Base-by-base conservation (phyloP, 2,329 filamentous ascomycete genomes). In the Fusarium dlaminii region DNA sequence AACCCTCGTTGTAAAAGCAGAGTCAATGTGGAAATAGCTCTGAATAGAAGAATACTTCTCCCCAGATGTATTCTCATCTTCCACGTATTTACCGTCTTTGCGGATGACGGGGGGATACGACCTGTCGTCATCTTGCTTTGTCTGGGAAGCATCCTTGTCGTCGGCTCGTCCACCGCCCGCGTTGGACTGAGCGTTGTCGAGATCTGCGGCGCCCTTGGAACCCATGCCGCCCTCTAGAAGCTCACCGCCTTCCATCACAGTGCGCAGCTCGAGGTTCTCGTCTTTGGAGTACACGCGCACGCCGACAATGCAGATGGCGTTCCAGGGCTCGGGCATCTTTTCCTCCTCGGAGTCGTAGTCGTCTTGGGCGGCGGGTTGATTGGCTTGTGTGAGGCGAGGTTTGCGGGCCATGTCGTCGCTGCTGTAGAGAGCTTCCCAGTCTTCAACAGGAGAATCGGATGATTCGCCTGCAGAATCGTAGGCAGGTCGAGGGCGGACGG, bases 271-370 rank as follows among this genome's bases (percentile, higher is more conserved):
- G 6, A 90, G 81, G 37, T 83, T 80, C 49, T 86, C 84, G 77
- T 91, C 88, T 79, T 88, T 89, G 76, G 87, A 88, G 79, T 91
- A 92, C 11, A 92, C 87, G 9, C 89, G 86, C 58, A 92, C 82
- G 0, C 90, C 90, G 0, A 92, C 86, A 24, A 91, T 87, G 59
- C 86, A 88, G 51, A 91, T 86, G 8, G 90, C 90, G 77, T 91
- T 91, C 90, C 90, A 92, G 3, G 89, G 87, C 30, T 89, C 86
- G 1, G 86, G 80, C 75, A 85, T 82, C 68, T 87, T 88, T 75
- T 91, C 88, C 64, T 90, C 89, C n/a, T 90, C 87, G 0, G 86
- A 86, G 27, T 88, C 86, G 42, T 88, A 87, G 6, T 84, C 81
- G 12, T 84, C 83, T 9, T 78, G 77, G 7, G 78, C 75, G 3